Evolutionary conservation across 2,329 filamentous ascomycete species (phyloP).

Genomic region (Penicillium sp.): DNA sequence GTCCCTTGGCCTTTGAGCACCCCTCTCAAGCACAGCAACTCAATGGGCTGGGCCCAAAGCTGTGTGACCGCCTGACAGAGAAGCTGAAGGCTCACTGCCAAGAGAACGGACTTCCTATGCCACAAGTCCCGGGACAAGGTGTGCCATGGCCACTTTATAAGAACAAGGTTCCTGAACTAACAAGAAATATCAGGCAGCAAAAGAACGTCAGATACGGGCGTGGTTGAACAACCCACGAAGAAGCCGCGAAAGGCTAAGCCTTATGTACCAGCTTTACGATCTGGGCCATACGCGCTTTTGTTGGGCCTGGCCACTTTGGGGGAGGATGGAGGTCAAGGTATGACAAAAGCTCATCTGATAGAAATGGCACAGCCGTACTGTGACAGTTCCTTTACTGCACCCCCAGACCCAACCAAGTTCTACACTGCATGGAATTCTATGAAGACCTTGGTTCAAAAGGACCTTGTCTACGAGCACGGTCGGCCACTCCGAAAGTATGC

Average conservation of each 20-base stretch:
- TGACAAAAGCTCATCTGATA: constrained; percentile 71
- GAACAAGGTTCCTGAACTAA: constrained; percentile 10
- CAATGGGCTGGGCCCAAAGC: constrained; percentile 72
- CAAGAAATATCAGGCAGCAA: constrained; percentile 29
- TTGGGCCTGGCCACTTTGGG: constrained; percentile 65
- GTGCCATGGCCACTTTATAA: constrained; percentile 23
- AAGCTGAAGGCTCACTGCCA: constrained; percentile 61
- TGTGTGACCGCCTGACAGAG: constrained; percentile 70
- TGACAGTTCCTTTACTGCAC: constrained; percentile 72
- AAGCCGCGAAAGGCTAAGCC: constrained; percentile 61
- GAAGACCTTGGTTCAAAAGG: constrained; percentile 73
- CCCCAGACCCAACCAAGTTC: constrained; percentile 67
- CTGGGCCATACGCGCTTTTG: constrained; percentile 73
- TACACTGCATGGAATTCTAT: constrained; percentile 85
- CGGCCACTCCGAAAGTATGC: constrained; percentile 69
- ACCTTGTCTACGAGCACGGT: constrained; percentile 72
- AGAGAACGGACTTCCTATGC: constrained; percentile 70
- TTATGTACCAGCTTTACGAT: constrained; percentile 74
- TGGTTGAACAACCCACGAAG: constrained; percentile 53
- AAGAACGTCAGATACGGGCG: constrained; percentile 36
- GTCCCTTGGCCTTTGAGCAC: constrained; percentile 71
- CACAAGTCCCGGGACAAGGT: constrained; percentile 57
- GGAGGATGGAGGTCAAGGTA: constrained; percentile 57
- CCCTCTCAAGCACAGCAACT: constrained; percentile 73
- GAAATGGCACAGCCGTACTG: constrained; percentile 71